A percentile compares a stretch with the other conserved stretches of the same genome.
Conservation (phyloP, 2,329 filamentous ascomycete genomes). For the Neopestalotiopsis clavispora region DNA sequence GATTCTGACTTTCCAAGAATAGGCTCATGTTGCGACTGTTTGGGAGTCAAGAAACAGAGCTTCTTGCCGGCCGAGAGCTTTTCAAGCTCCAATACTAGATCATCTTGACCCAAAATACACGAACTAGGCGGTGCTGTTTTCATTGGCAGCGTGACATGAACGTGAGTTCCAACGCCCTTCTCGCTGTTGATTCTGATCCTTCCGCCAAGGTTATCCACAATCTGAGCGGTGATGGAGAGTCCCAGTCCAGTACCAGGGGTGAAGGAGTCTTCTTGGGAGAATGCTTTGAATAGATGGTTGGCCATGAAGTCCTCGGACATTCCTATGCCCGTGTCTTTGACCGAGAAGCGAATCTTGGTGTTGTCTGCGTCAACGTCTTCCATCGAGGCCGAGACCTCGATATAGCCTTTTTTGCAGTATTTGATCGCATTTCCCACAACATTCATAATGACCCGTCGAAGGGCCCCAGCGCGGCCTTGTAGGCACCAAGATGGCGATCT, state of each 20-base stretch:
- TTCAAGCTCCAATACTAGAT: background rate
- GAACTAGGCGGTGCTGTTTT: conserved; percentile 16
- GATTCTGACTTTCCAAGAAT: background rate
- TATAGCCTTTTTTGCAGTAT: conserved; percentile 50
- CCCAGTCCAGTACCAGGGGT: conserved; percentile 68
- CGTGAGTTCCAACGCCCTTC: conserved; percentile 57
- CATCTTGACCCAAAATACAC: conserved; percentile 3
- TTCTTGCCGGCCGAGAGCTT: background rate
- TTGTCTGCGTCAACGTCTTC: conserved; percentile 19
- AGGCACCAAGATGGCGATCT: conserved; percentile 55
- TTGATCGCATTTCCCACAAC: conserved; percentile 67
- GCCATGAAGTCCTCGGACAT: conserved; percentile 67
- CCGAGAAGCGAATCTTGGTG: conserved; percentile 58
- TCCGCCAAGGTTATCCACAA: conserved; percentile 40
- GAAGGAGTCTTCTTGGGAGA: conserved; percentile 66
- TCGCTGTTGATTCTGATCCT: conserved; percentile 35
- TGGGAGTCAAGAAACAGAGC: background rate
- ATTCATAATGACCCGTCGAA: conserved; percentile 64
- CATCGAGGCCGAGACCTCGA: conserved; percentile 36
- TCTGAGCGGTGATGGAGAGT: conserved; percentile 65
- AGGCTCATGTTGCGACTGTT: accelerated
- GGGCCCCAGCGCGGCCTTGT: conserved; percentile 56
- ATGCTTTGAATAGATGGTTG: conserved; percentile 65
- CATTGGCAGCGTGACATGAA: conserved; percentile 50
- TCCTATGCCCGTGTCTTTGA: conserved; percentile 68